Base-by-base conservation (phyloP, 139 green algal species). In the Zygnema cylindricum region DNA sequence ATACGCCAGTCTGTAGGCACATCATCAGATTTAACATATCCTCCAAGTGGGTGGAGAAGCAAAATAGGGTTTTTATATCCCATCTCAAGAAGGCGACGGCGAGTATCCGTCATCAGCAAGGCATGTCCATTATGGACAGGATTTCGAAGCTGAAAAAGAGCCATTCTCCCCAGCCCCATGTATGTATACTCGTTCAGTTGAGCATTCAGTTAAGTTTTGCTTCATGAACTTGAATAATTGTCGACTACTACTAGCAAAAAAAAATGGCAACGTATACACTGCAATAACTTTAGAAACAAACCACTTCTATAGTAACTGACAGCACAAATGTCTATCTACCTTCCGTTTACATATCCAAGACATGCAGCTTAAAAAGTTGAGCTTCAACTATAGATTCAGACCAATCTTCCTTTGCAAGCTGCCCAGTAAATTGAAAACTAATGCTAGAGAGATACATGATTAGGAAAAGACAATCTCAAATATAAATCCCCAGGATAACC, bases 21-120 rank as follows among this genome's bases (percentile, higher is more conserved):
- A 84, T 90, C 85, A 55, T 90, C 85, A 21, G 82, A 7, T 36
- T 90, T 90, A 42, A 81, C 49, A 40, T 41, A 90, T 40, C 85
- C 85, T 35, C 85, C 85, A 41, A 90, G 82, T 35, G 85, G 85
- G 49, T 90, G 85, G 25, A 90, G 81, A 33, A 90, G 81, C 79
- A 90, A 81, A 39, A 90, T 36, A 32, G 85, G 85, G 81, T 90
- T 90, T 82, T 90, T 90, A 81, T 83, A 90, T 2, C 85, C 85
- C 43, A 55, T 43, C 3, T 90, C 85, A 35, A 90, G 85, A 22
- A 90, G 85, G 2, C 85, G 85, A 35, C 41, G 79, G 25, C 85
- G 79, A 22, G 85, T 90, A 81, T 90, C 85, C 25, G 63, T 90
- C 85, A 90, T 90, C 30, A 90, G 40, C 42, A 90, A 81, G 7